Evolutionary conservation across 2,329 filamentous ascomycete species (phyloP), one percentile per base, ranked within the genome.

Genomic region (Sporothrix globosa): DNA sequence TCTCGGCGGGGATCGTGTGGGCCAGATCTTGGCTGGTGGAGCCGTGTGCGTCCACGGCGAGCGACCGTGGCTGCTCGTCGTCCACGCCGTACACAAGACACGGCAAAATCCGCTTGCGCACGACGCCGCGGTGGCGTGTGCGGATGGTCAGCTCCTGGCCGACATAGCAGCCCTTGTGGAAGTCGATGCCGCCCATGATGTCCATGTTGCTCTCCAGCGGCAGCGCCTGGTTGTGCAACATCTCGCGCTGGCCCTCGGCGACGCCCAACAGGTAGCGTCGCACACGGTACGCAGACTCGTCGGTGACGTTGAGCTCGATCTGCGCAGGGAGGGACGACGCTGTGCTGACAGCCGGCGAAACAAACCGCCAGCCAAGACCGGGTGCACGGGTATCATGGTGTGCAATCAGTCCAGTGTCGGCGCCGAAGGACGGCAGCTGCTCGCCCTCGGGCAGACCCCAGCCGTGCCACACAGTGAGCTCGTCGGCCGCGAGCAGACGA

Each of bases 101-200:
- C 0, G 96, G 96, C 68, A 99, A 79, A 66, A 98, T 88, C 66
- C 96, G 87, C 84, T 97, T 97, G 72, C 96, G 86, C 53, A 99
- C 92, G 19, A 99, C 92, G 27, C 96, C 96, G 14, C 91, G 94
- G 80, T 99, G 96, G 78, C 94, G 91, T 1, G 96, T 99, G 54
- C 96, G 90, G 74, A 98, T 97, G 1, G 96, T 98, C 73, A 99
- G 86, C 80, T 99, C 96, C 81, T 99, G 96, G 0, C 96, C 96
- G 9, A 98, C 88, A 80, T 99, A 99, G 81, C 96, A 99, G 9
- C 96, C 96, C 82, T 99, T 99, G 77, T 89, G 89, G 82, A 96
- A 99, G 80, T 97, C 92, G 74, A 99, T 90, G 34, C 89, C 96
- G 63, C 87, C 86, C 85, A 92, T 92, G 72, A 92, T 82, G 80